A percentile compares a stretch with the other conserved stretches of the same genome.
Evolutionary conservation across 139 green algal species (phyloP).

Genomic region (Parachlorella kessleri): DNA sequence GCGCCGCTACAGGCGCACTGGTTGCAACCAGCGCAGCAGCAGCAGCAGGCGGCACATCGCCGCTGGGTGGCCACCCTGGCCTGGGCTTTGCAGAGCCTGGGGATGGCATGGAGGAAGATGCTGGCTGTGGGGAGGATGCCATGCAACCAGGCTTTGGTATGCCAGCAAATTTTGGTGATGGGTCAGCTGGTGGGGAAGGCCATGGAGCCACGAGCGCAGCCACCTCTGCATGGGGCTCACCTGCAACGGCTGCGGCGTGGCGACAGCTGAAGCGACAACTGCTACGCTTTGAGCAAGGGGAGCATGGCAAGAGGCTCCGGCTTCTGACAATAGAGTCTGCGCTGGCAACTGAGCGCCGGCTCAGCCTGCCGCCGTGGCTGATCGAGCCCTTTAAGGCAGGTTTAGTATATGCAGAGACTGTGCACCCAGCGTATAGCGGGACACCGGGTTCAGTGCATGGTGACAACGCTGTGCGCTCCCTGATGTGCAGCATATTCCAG

Average conservation of each 20-base stretch:
- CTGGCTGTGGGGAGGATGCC: background rate
- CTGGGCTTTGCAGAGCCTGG: background rate
- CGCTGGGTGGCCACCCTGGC: background rate
- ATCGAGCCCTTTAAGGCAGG: conserved; percentile 30
- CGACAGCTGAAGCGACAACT: conserved; percentile 4
- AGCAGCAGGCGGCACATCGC: background rate
- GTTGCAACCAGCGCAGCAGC: background rate
- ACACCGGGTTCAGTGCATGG: too few species aligned
- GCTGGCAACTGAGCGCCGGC: conserved; percentile 10
- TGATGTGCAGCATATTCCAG: too few species aligned
- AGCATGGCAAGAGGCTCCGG: conserved; percentile 20
- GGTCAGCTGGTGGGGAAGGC: background rate
- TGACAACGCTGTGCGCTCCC: too few species aligned
- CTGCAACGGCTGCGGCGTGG: conserved; percentile 11
- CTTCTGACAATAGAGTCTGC: conserved; percentile 31
- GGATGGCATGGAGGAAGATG: conserved; percentile 18
- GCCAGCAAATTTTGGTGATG: background rate
- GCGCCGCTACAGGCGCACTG: background rate
- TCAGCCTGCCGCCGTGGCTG: conserved; percentile 41
- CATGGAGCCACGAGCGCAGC: background rate
- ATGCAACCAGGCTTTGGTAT: background rate
- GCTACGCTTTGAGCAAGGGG: conserved; percentile 7
- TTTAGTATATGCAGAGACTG: too few species aligned
- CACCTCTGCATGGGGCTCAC: too few species aligned
- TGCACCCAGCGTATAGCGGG: too few species aligned